phyloP scores from a whole-genome alignment of 148 eudicot species.

The Camellia granthamiana region DNA sequence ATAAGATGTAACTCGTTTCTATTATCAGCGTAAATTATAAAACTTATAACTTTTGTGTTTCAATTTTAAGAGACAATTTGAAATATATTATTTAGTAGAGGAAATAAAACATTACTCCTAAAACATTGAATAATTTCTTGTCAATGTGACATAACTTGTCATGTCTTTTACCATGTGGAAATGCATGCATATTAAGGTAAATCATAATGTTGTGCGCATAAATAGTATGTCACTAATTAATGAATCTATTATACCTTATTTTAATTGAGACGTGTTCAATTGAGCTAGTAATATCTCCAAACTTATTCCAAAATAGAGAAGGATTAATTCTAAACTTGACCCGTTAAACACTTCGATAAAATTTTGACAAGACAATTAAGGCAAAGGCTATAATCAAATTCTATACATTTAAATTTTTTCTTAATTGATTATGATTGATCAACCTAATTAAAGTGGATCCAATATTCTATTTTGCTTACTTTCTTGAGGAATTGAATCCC shows the following conservation, averaged over 20 bases:
- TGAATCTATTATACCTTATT: too few species aligned
- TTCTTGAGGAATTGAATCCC: background rate
- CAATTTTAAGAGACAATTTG: background rate
- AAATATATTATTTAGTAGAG: background rate
- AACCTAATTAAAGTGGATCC: background rate
- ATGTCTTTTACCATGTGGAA: too few species aligned
- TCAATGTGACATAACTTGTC: too few species aligned
- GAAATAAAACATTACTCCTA: too few species aligned
- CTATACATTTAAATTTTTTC: background rate
- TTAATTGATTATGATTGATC: too few species aligned
- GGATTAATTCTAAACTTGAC: background rate
- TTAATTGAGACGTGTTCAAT: too few species aligned
- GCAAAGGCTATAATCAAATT: background rate
- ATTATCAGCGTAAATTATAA: too few species aligned
- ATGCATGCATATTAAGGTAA: background rate
- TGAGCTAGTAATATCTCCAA: too few species aligned
- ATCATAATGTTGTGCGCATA: too few species aligned
- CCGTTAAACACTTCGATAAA: background rate
- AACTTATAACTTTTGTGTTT: background rate
- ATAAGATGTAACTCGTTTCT: too few species aligned
- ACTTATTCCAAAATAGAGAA: background rate
- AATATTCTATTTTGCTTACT: background rate
- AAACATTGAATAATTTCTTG: too few species aligned
- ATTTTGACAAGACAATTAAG: background rate
- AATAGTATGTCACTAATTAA: too few species aligned